Conservation (phyloP, 805 yeast genomes). For the Priceomyces castillae region DNA sequence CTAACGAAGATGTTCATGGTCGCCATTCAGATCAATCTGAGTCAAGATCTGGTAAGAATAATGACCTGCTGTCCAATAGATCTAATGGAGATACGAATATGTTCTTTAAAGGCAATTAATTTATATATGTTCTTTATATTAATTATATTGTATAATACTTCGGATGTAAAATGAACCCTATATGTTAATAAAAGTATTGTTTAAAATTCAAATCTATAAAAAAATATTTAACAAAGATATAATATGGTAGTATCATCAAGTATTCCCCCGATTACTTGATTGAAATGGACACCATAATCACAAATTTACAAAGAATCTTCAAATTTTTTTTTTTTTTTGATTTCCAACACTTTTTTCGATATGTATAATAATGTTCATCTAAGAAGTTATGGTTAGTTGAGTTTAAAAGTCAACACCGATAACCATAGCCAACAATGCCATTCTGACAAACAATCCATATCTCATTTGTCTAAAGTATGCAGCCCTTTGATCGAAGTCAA, state of each 20-base stretch:
- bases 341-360: no score
- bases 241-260: constrained; percentile 1
- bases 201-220: not conserved
- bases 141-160: not conserved
- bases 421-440: constrained; percentile 98
- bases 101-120: constrained; percentile 14
- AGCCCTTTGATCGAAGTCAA: constrained; percentile 98
- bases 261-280: constrained; percentile 5
- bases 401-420: constrained; percentile 82
- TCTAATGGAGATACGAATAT: constrained; percentile 18
- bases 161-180: not conserved
- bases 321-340: no score
- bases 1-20: constrained; percentile 40
- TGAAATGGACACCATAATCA: no score
- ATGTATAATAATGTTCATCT: no score
- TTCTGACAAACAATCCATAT: constrained; percentile 95
- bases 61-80: constrained; percentile 2
- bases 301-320: no score
- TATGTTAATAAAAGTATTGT: not conserved
- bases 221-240: not conserved
- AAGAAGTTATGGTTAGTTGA: no score
- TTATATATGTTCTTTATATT: not conserved
- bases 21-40: not conserved
- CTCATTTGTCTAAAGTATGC: constrained; percentile 99
- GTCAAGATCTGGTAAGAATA: constrained; percentile 6